Percentiles rank a stretch among this genome's conserved stretches.
phyloP scores from a whole-genome alignment of 2,329 filamentous ascomycete species.

The Aspergillus ustus region DNA sequence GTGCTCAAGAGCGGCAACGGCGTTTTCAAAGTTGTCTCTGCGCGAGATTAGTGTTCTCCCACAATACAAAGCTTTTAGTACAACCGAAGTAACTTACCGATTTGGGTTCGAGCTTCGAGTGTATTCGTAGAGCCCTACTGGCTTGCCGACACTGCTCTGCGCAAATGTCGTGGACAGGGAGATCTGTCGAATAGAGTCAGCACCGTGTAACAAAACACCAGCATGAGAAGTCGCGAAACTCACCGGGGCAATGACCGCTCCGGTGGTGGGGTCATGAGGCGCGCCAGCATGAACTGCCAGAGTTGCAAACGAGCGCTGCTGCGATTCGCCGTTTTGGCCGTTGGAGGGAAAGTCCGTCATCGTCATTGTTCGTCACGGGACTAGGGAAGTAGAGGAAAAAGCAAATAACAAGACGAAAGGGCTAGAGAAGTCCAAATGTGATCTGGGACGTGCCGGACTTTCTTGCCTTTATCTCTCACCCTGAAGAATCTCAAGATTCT shows the following conservation, averaged over 20 bases:
- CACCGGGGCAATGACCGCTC: slow-evolving; percentile 89
- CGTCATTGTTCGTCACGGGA: slow-evolving; percentile 20
- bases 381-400: slow-evolving; percentile 15
- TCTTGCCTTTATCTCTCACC: not conserved
- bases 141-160: slow-evolving; percentile 85
- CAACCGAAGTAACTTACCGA: slow-evolving; percentile 49
- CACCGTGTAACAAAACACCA: not conserved
- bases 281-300: slow-evolving; percentile 92
- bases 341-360: slow-evolving; percentile 28
- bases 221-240: slow-evolving; percentile 26
- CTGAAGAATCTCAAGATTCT: not conserved
- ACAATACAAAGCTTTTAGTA: not conserved
- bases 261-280: slow-evolving; percentile 86
- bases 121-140: slow-evolving; percentile 90
- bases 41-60: slow-evolving; percentile 14
- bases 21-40: slow-evolving; percentile 87
- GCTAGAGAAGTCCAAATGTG: not conserved
- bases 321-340: slow-evolving; percentile 55
- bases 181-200: slow-evolving; percentile 59
- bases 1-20: slow-evolving; percentile 89
- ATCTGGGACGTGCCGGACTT: not conserved
- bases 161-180: slow-evolving; percentile 95
- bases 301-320: slow-evolving; percentile 83
- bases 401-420: slow-evolving; percentile 1
- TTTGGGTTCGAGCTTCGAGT: slow-evolving; percentile 93